Evolutionary conservation across 2,329 filamentous ascomycete genomes (phyloP), one percentile per base, ranked within the genome.

Genomic region (Cadophora gregata): DNA sequence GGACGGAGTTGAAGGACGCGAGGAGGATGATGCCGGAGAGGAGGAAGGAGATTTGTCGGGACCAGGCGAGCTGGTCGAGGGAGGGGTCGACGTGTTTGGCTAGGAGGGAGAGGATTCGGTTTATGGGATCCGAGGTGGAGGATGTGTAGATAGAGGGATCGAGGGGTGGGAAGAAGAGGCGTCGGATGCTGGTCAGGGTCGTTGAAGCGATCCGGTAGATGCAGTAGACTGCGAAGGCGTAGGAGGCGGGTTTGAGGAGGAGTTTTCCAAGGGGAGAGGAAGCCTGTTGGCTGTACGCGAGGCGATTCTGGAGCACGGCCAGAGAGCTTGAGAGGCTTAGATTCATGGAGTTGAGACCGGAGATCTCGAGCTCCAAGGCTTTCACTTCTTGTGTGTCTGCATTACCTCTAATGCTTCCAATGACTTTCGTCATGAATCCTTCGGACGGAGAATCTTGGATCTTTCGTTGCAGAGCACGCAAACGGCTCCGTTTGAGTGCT

Each of bases 31-130:
- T 87, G 21, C 93, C 93, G 8, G 90, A 93, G 4, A 97, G 84
- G 25, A 93, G 81, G 78, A 97, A 96, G 67, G 90, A 93, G 71
- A 96, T 94, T 75, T 93, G 91, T 33, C 92, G 89, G 25, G 91
- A 90, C 92, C 93, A 96, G 10, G 92, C 91, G 12, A 88, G 85
- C 74, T 93, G 91, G 79, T 97, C 91, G 29, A 97, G 85, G 67
- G 89, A 87, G 2, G 92, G 91, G 75, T 96, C 92, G 86, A 92
- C 94, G 79, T 96, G 92, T 64, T 90, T 90, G 4, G 92, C 92
- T 21, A 97, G 80, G 14, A 96, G 83, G 5, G 92, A 91, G 9
- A 97, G 86, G 68, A 95, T 85, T 70, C 93, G 91, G 80, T 91
- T 96, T 76, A 97, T 91, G 0, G 93, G 93, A 76, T 97, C 93